Evolutionary conservation across 2,329 filamentous ascomycete species (phyloP), one percentile per base, ranked within the genome.

Genomic region (Colletotrichum sp.): DNA sequence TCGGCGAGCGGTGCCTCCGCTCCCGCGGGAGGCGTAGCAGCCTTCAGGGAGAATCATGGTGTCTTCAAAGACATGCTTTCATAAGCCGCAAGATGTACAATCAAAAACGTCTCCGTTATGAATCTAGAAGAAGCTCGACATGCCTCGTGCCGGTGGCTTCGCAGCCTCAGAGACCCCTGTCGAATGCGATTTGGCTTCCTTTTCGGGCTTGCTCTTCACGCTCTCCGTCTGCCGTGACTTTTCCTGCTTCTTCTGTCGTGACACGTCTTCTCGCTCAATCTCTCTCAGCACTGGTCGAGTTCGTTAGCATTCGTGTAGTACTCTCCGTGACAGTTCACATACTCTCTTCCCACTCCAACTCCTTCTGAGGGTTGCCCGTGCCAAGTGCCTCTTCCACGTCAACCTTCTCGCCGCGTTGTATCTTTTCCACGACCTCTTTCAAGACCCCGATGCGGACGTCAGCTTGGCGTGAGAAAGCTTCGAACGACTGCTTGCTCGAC

Each of bases 301-400:
- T 34, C 8, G 67, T 82, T 27, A 82, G 79, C 44, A 75, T 61
- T 13, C 32, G 2, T 44, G 30, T 49, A n/a, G 44, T 44, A 36
- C 12, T 22, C 15, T 9, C 19, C 19, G 30, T 22, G 29, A 22
- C 16, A 22, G 19, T 22, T 12, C 61, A 84, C 90, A 82, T 86
- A 94, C 95, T 92, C 83, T 98, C 93, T 85, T 96, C 94, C 98
- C 97, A 99, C 80, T 96, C 95, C 78, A 90, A 88, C 85, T 99
- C 97, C 82, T 91, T 92, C 78, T 90, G 90, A 59, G 90, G 86
- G 81, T 97, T 92, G 1, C 95, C 96, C 0, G 95, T 95, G 5
- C 97, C 96, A 66, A 99, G 85, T 52, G 93, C 86, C 81, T 92
- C 92, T 83, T 97, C 95, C 4, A 99, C 96, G 84, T 99, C 95